Evolutionary conservation across 768 basidiomycete genomes (phyloP).

Genomic region (Mycena leptocephala): DNA sequence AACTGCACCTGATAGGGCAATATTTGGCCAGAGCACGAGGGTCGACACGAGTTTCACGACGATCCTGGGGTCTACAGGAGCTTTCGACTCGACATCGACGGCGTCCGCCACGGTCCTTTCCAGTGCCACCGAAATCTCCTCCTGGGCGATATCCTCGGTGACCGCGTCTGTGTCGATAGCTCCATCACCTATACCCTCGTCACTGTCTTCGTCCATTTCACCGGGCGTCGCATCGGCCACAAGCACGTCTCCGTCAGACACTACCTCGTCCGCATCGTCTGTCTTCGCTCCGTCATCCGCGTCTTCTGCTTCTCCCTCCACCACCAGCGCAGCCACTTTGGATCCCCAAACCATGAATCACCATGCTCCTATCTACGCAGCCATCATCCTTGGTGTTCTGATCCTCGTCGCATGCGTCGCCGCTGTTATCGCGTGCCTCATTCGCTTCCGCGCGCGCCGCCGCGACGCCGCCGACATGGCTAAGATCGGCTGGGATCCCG

Average conservation of each 20-base stretch:
- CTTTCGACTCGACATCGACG: background rate
- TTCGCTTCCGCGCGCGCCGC: conserved; percentile 58
- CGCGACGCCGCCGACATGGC: conserved; percentile 53
- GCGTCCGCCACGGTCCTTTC: background rate
- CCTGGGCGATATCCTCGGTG: background rate
- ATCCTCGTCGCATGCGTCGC: conserved; percentile 61
- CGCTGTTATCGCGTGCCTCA: conserved; percentile 65
- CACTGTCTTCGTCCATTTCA: background rate
- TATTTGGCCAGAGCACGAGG: background rate
- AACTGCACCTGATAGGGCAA: background rate
- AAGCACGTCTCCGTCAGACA: background rate
- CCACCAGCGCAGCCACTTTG: background rate
- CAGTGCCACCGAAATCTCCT: background rate
- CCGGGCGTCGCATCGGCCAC: background rate
- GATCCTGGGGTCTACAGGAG: background rate
- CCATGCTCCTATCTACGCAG: conserved; percentile 64
- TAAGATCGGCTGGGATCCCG: conserved; percentile 44
- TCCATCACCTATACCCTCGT: background rate
- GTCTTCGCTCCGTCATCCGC: background rate
- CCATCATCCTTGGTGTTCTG: conserved; percentile 65
- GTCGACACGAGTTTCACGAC: background rate
- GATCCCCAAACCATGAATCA: conserved; percentile 34
- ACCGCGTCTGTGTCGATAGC: background rate
- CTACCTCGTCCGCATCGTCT: background rate
- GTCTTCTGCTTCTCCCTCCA: background rate